phyloP scores from a whole-genome alignment of 495 filamentous ascomycete species.

The Polyplosphaeria fusca region DNA sequence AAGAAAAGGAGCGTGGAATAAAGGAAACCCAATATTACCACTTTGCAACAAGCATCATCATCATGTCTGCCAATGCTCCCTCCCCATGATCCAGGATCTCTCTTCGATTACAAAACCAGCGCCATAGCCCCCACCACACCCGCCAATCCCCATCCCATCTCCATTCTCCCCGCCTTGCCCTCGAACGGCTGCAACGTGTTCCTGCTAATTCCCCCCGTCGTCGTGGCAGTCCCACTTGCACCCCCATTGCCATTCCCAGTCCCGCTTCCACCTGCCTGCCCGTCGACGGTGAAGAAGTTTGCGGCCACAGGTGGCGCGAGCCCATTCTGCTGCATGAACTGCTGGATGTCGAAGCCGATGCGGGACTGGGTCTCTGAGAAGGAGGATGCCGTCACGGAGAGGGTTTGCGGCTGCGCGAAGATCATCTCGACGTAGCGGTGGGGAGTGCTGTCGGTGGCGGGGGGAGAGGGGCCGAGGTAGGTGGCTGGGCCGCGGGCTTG shows the following conservation, averaged over 20 bases:
- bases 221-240: constrained; percentile 8
- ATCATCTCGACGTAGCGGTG: constrained; percentile 31
- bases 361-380: constrained; percentile 10
- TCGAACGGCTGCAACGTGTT: constrained; percentile 20
- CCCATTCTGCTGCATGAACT: constrained; percentile 16
- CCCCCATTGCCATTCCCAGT: constrained; percentile 7
- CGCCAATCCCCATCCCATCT: neutral
- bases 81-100: no score
- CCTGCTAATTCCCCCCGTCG: constrained; percentile 18
- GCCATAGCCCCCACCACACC: constrained; percentile 13
- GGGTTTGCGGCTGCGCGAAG: constrained; percentile 17
- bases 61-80: no score
- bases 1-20: no score
- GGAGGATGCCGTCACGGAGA: constrained; percentile 9
- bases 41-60: no score
- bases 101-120: no score
- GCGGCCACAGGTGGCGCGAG: constrained; percentile 19
- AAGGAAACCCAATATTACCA: no score
- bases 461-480: constrained; percentile 21
- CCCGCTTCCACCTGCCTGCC: constrained; percentile 5
- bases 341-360: constrained; percentile 21
- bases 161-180: constrained; percentile 8
- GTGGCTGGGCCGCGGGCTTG: constrained; percentile 13
- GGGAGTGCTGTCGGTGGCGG: constrained; percentile 17
- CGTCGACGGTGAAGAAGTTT: constrained; percentile 31